Base-by-base conservation (phyloP, 1,284 basidiomycete genomes). In the Fomitiporia mediterranea region DNA sequence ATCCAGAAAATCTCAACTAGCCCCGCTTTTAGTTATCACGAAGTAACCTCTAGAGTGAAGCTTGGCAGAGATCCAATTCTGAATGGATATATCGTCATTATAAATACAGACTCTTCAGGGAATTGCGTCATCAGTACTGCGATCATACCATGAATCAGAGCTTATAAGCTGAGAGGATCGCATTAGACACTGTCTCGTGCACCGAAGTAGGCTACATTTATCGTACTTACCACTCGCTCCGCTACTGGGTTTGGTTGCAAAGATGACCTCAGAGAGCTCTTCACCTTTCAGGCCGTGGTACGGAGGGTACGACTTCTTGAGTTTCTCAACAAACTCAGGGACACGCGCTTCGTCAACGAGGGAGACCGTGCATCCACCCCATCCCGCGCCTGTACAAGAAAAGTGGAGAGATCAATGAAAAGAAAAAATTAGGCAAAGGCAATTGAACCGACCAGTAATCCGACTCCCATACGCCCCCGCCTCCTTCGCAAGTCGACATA, bases 361-460 rank as follows among this genome's bases (percentile, higher is more conserved):
- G 15, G 89, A 91, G 21, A 95, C 87, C 0, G 88, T 89, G 63
- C 90, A 93, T 9, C 93, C 93, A 50, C 93, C 93, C 91, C 91
- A 96, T 1, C 92, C 92, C 0, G 92, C 92, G 40, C 89, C 88
- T 86, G n/a, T n/a, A n/a, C n/a, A n/a, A n/a, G n/a, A 58, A 19
- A 25, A 19, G 1, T 52, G 19, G 25, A 27, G 39, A 38, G 39
- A 44, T 51, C n/a, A n/a, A 25, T 37, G 40, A 32, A 39, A 3
- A 21, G 1, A 28, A 15, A 37, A 35, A 39, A 15, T 35, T 34
- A 13, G 57, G 37, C 30, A 50, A 19, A 1, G 60, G 30, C 25
- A 23, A 23, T 27, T 2, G 13, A 5, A 43, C 68, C 50, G 46
- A 82, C 88, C 89, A 30, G 90, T 91, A 19, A 91, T 70, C 32